Percentiles rank a stretch among this genome's conserved stretches.
Evolutionary conservation across 2,329 filamentous ascomycete genomes (phyloP).

Genomic region (Phaeomoniella chlamydospora): DNA sequence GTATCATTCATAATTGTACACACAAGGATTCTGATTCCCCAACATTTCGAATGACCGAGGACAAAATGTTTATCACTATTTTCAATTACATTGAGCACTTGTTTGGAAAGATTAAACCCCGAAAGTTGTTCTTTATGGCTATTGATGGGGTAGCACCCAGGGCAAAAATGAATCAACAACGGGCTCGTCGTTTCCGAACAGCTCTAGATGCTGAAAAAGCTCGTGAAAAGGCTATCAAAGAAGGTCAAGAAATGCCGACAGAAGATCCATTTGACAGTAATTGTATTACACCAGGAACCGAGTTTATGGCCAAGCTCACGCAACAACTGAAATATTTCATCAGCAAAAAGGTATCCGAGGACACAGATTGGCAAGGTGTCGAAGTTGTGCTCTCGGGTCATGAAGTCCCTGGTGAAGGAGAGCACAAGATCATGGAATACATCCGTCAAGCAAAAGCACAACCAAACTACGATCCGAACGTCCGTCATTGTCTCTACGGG

Average conservation of each 20-base stretch:
- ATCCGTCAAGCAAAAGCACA: constrained; percentile 96
- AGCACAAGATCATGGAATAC: constrained; percentile 99
- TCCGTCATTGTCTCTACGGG: constrained; percentile 93
- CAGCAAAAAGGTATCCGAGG: constrained; percentile 96
- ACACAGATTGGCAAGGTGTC: constrained; percentile 92
- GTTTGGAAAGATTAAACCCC: constrained; percentile 96
- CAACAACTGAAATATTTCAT: constrained; percentile 94
- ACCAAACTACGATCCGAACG: constrained; percentile 78
- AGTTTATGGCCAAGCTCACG: constrained; percentile 95
- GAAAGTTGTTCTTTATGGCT: constrained; percentile 98
- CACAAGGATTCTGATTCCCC: constrained; percentile 91
- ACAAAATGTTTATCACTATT: constrained; percentile 99
- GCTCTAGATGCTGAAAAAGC: constrained; percentile 81
- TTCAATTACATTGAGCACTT: constrained; percentile 99
- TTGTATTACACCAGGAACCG: constrained; percentile 91
- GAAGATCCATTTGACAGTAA: constrained; percentile 97
- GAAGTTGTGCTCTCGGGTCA: constrained; percentile 94
- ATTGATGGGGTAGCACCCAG: constrained; percentile 95
- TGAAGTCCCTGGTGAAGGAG: constrained; percentile 93
- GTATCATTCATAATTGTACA: constrained; percentile 98
- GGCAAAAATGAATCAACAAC: constrained; percentile 99
- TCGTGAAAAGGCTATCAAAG: constrained; percentile 77
- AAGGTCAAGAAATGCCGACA: constrained; percentile 85
- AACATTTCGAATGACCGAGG: constrained; percentile 84
- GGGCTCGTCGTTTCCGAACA: constrained; percentile 85